Percentiles rank a stretch among this genome's conserved stretches.
These are phyloP conservation scores for Thyridium curvatum DNA, from an alignment of 2,329 filamentous ascomycete genomes.

Conservation along the genomic window DNA sequence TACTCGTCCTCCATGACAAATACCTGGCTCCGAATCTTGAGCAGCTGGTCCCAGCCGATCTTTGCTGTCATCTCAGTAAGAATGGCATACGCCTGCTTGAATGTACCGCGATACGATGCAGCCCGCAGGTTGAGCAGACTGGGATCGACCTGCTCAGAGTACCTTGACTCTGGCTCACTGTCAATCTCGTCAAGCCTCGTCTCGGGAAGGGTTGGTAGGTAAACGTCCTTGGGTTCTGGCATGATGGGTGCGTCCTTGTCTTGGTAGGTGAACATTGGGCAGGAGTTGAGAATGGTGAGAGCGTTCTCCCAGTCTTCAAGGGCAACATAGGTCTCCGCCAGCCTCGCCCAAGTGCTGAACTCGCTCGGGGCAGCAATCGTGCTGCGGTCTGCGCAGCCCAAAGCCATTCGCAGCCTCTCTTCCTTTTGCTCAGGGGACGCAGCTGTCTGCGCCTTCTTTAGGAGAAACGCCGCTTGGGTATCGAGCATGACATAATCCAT, in stretches of 20 bases:
- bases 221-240: slow-evolving; percentile 85
- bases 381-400: slow-evolving; percentile 89
- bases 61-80: slow-evolving; percentile 93
- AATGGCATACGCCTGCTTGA: slow-evolving; percentile 88
- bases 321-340: slow-evolving; percentile 89
- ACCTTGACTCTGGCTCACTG: slow-evolving; percentile 76
- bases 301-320: slow-evolving; percentile 97
- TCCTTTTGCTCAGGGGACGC: slow-evolving; percentile 48
- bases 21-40: slow-evolving; percentile 92
- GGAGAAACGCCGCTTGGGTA: slow-evolving; percentile 85
- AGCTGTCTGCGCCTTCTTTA: slow-evolving; percentile 67
- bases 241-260: slow-evolving; percentile 94
- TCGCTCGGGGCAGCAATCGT: slow-evolving; percentile 95
- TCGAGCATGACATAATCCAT: slow-evolving; percentile 98
- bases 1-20: slow-evolving; percentile 99
- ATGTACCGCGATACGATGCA: slow-evolving; percentile 87
- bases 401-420: slow-evolving; percentile 72
- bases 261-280: slow-evolving; percentile 99
- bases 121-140: slow-evolving; percentile 82
- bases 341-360: slow-evolving; percentile 90
- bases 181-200: slow-evolving; percentile 94
- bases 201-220: slow-evolving; percentile 80
- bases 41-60: slow-evolving; percentile 94
- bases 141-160: slow-evolving; percentile 79
- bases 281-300: slow-evolving; percentile 91